Evolutionary conservation across 2,329 filamentous ascomycete species (phyloP).

Genomic region (Fonsecaea erecta): DNA sequence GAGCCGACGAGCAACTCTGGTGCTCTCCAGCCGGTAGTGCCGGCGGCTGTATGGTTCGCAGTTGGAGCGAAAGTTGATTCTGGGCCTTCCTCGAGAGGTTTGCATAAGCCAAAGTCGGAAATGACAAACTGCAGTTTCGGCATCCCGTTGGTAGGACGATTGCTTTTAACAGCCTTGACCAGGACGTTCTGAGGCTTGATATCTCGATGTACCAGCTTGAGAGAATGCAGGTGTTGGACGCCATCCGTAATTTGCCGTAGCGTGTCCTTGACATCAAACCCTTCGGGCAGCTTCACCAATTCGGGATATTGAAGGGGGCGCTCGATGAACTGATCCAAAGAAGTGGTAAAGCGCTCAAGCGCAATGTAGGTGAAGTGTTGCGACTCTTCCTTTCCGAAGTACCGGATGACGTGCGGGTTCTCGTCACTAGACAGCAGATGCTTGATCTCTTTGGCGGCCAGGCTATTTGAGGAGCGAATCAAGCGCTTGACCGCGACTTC

Average conservation of each 20-base stretch:
- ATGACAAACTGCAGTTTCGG: slow-evolving; percentile 84
- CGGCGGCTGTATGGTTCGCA: slow-evolving; percentile 74
- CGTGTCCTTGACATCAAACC: slow-evolving; percentile 75
- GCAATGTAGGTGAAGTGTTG: slow-evolving; percentile 95
- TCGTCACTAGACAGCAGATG: slow-evolving; percentile 91
- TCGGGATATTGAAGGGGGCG: slow-evolving; percentile 69
- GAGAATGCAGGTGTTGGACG: slow-evolving; percentile 82
- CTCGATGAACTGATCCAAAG: slow-evolving; percentile 87
- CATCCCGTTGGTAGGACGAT: slow-evolving; percentile 31
- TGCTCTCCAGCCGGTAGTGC: slow-evolving; percentile 94
- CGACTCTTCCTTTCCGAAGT: slow-evolving; percentile 88
- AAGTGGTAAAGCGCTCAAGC: slow-evolving; percentile 90
- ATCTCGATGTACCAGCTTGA: slow-evolving; percentile 95
- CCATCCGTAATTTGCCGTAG: slow-evolving; percentile 89
- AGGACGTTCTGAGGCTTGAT: slow-evolving; percentile 98
- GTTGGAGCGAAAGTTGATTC: slow-evolving; percentile 95
- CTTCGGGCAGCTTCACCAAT: slow-evolving; percentile 67
- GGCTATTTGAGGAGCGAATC: slow-evolving; percentile 93
- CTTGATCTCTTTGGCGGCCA: slow-evolving; percentile 91
- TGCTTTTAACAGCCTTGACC: slow-evolving; percentile 60
- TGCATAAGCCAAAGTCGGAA: slow-evolving; percentile 96
- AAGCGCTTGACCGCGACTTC: slow-evolving; percentile 96
- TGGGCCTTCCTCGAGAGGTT: slow-evolving; percentile 85
- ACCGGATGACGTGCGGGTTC: slow-evolving; percentile 94
- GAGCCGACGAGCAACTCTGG: slow-evolving; percentile 82